Base-by-base conservation (phyloP, 2,329 filamentous ascomycete species). In the Paraphoma sp. region DNA sequence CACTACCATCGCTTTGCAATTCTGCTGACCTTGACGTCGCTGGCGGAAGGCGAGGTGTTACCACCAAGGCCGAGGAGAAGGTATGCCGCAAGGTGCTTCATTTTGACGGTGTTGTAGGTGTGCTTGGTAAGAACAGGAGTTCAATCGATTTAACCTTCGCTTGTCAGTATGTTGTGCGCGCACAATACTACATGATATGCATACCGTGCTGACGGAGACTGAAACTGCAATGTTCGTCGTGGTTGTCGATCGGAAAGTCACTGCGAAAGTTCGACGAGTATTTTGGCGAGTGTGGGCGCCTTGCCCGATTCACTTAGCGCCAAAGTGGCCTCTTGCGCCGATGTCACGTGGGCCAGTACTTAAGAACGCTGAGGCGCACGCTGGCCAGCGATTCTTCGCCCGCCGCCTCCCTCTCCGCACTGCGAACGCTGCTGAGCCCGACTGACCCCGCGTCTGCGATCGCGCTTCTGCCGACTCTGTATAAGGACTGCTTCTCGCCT, bases 81-180 rank as follows among this genome's bases (percentile, higher is more conserved):
- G 89, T 96, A 98, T 81, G 95, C 94, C 81, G 95, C 95, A 86
- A 99, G 90, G 86, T 98, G 90, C 93, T 99, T 98, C 95, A 99
- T 98, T 92, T 89, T 96, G 81, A 78, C 73, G 71, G 63, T 67
- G 52, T 65, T 60, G 60, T 62, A 47, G 56, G 48, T 57, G 54
- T 63, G 44, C 52, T 57, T 51, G 61, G 54, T 56, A 67, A 72
- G 88, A 93, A 93, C 90, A 89, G 85, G 91, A 93, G 90, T 90
- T 85, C 94, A 98, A 98, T 98, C 94, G 88, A 90, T 96, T 98
- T 76, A 76, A 75, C 73, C 73, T 75, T 63, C 29, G 16, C 16
- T 30, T 57, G 59, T 76, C 56, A 74, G 68, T 62, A 59, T 45
- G 10, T 29, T 36, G 14, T 11, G 1, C 23, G 33, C 3, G 14